Percentiles rank a stretch among this genome's conserved stretches.
Evolutionary conservation across 2,329 filamentous ascomycete species (phyloP).

Genomic region (Exophiala spinifera): DNA sequence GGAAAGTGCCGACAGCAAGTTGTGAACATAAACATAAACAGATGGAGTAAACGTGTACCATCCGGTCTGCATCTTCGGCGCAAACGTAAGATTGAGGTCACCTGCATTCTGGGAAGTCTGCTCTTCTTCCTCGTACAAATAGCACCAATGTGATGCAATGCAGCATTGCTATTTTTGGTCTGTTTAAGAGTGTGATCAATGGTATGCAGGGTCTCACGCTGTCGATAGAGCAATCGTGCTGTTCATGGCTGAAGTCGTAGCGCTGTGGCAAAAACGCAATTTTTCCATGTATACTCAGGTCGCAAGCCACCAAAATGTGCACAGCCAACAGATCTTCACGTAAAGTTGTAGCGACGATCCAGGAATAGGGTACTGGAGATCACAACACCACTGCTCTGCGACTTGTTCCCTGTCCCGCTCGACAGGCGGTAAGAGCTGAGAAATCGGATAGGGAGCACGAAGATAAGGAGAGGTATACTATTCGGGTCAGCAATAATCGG

Average conservation of each 20-base stretch:
- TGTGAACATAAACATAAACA: slow-evolving; percentile 32
- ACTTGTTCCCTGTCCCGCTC: slow-evolving; percentile 4
- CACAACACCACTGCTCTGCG: not conserved
- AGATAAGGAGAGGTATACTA: slow-evolving; percentile 6
- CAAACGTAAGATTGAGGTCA: not conserved
- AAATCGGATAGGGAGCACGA: slow-evolving; percentile 13
- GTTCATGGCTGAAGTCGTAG: too few relatives aligned
- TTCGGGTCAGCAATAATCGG: slow-evolving; percentile 6
- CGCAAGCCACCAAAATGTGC: not conserved
- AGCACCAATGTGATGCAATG: not conserved
- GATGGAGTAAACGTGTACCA: not conserved
- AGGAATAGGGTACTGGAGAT: slow-evolving; percentile 3
- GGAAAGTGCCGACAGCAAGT: slow-evolving; percentile 36
- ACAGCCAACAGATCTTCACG: not conserved
- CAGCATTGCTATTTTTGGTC: not conserved
- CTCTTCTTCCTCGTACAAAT: not conserved
- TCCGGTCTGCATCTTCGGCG: not conserved
- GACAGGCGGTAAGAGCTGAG: slow-evolving; percentile 8
- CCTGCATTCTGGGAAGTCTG: not conserved
- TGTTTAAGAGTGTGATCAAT: not conserved
- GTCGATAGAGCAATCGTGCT: too few relatives aligned
- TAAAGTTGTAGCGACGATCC: not conserved
- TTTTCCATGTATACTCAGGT: not conserved
- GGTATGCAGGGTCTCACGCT: not conserved
- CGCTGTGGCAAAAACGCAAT: not conserved